Base-by-base conservation (phyloP, 768 basidiomycete genomes). In the Mycena filopes region DNA sequence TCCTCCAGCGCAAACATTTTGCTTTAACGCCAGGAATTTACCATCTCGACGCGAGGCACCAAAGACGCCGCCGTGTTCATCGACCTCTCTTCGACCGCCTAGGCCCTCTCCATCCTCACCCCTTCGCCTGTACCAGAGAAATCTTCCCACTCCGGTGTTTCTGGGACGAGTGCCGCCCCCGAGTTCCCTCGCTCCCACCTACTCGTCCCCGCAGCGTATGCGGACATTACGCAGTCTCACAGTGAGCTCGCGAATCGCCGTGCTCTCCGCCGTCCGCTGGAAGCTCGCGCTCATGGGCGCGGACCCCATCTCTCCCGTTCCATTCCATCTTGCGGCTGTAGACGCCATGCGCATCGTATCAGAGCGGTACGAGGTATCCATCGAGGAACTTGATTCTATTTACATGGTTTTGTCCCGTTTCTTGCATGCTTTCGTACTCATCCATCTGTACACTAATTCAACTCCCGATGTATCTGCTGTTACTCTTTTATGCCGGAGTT, bases 251-350 rank as follows among this genome's bases (percentile, higher is more conserved):
- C n/a, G n/a, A n/a, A n/a, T n/a, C n/a, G 81, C 87, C 2, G 82
- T 92, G 29, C 84, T 94, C 12, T 83, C 87, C 3, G 76, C 76
- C 26, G 73, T 74, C 53, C 74, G 84, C 49, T 87, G 83, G 83
- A 81, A 80, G 65, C 77, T 86, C 7, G 51, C 61, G 46, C 62
- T 45, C n/a, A 50, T 25, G 49, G 81, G 77, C 29, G 81, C 78
- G 56, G 82, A 86, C 70, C 81, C 86, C 12, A 78, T 80, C 41
- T 74, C n/a, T n/a, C n/a, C n/a, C n/a, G n/a, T 95, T 55, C 93
- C 93, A 13, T 87, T 90, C 72, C 93, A 95, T 72, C 80, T 94
- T 36, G 89, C 87, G 31, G 91, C 91, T 18, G 81, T 92, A 25
- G 87, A 92, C 61, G 81, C 82, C 21, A 91, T 93, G 86, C 76